Base-by-base conservation (phyloP, 164 flowering plant genomes). In the Paratinospora sagittata region DNA sequence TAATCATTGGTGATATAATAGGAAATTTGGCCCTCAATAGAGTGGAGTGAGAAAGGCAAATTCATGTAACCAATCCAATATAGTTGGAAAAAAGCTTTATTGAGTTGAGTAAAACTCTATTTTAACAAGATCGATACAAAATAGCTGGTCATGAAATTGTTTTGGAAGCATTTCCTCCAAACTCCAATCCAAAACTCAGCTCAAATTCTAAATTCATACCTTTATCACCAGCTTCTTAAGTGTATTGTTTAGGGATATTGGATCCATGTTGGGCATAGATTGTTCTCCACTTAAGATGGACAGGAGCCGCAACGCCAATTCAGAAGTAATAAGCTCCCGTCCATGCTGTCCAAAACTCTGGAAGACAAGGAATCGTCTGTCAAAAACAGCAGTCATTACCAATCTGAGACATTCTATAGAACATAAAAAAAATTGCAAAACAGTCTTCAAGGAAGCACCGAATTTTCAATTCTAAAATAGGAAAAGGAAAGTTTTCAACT, bases 341-440 rank as follows among this genome's bases (percentile, higher is more conserved):
- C 93, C 98, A 79, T 96, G 98, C 92, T 96, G 99, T 73, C 99
- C 99, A 81, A 96, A 96, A 93, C 91, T 96, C 99, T n/a, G n/a
- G n/a, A n/a, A n/a, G n/a, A n/a, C n/a, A n/a, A n/a, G n/a, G n/a
- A n/a, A n/a, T n/a, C n/a, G n/a, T n/a, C n/a, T n/a, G n/a, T n/a
- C n/a, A n/a, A n/a, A n/a, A n/a, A n/a, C n/a, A n/a, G n/a, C n/a
- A n/a, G n/a, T n/a, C n/a, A n/a, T n/a, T n/a, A n/a, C n/a, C n/a
- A n/a, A n/a, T n/a, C n/a, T n/a, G n/a, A n/a, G n/a, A n/a, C n/a
- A n/a, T n/a, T n/a, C n/a, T n/a, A n/a, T n/a, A n/a, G n/a, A n/a
- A n/a, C n/a, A 61, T 27, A 70, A 27, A 24, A 30, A 66, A 70
- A 39, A 19, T 47, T 34, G 57, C 19, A 74, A 62, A 52, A 69